Evolutionary conservation across 1,284 basidiomycete species (phyloP), one percentile per base, ranked within the genome.

Genomic region (Cutaneotrichosporon sp.): DNA sequence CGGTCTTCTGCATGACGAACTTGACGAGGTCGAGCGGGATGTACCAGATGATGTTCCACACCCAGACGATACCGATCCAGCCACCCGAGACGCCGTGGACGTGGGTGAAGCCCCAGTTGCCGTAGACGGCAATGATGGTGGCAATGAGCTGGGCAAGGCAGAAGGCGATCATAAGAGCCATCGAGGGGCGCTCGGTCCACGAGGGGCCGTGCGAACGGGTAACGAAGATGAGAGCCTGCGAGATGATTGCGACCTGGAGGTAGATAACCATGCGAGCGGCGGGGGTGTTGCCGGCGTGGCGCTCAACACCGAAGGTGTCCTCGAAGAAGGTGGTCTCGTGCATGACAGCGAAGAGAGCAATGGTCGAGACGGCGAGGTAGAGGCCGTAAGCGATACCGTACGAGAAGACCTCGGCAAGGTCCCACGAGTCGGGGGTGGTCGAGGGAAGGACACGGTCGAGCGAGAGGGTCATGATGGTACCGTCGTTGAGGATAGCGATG

Each of bases 391-490:
- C 95, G 68, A 97, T 83, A 71, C 94, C 95, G 80, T 89, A 97
- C 45, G 91, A 86, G 84, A 97, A 98, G 75, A 97, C 97, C 84
- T 98, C 95, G 31, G 89, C 86, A 69, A 97, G 82, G 79, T 98
- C 93, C 95, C 95, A 98, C 72, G 89, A 89, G 81, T 98, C 94
- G 5, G 92, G 92, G 34, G 89, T 89, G 81, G 84, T 89, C 55
- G 91, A 94, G 53, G 95, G 95, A 74, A 97, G 82, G 67, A 97
- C 95, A 81, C 95, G 92, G 81, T 98, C 95, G 64, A 97, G 90
- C 31, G 93, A 97, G 68, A 98, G 86, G 13, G 95, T 98, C 94
- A 98, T 97, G 86, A 98, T 95, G 70, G 95, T 97, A 81, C 95
- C 95, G 79, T 97, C 95, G 82, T 98, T 98, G 71, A 97, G 84